Evolutionary conservation across 768 basidiomycete species (phyloP).

Genomic region (Tylopilus sp.): DNA sequence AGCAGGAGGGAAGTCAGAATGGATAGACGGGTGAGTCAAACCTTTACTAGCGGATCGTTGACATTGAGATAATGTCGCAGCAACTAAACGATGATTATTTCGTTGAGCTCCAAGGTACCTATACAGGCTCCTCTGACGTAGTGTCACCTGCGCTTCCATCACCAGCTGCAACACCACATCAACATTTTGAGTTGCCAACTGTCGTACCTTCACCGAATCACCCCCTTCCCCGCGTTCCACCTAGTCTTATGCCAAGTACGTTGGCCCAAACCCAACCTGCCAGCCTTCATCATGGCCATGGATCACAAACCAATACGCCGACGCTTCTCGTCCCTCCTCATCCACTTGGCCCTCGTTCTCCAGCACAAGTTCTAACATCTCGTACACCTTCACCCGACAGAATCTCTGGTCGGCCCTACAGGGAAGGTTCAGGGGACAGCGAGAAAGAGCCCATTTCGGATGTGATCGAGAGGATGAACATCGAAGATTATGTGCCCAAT

Average conservation of each 20-base stretch:
- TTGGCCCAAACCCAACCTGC: slow-evolving; percentile 11
- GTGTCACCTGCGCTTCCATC: slow-evolving; percentile 27
- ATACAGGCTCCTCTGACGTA: slow-evolving; percentile 29
- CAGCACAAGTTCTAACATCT: slow-evolving; percentile 47
- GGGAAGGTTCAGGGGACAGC: slow-evolving; percentile 25
- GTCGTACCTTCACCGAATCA: slow-evolving; percentile 33
- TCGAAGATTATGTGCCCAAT: slow-evolving; percentile 19
- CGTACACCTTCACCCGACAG: slow-evolving; percentile 72
- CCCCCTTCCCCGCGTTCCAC: slow-evolving; percentile 38
- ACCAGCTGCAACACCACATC: slow-evolving; percentile 29
- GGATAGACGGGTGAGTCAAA: slow-evolving; percentile 55
- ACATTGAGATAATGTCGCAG: slow-evolving; percentile 8
- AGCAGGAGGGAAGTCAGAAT: slow-evolving; percentile 67
- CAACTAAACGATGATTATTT: slow-evolving; percentile 25
- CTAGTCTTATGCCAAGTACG: slow-evolving; percentile 22
- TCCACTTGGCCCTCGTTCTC: slow-evolving; percentile 71
- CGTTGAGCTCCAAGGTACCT: slow-evolving; percentile 16
- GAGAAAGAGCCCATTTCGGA: slow-evolving; percentile 24
- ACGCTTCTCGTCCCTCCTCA: slow-evolving; percentile 61
- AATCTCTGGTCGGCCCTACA: slow-evolving; percentile 9
- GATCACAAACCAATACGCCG: slow-evolving; percentile 27
- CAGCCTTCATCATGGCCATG: slow-evolving; percentile 20
- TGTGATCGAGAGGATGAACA: slow-evolving; percentile 26
- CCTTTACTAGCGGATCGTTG: slow-evolving; percentile 21
- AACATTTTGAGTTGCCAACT: slow-evolving; percentile 30